Conservation (phyloP, 1,284 basidiomycete species). For the Nidula niveotomentosa region DNA sequence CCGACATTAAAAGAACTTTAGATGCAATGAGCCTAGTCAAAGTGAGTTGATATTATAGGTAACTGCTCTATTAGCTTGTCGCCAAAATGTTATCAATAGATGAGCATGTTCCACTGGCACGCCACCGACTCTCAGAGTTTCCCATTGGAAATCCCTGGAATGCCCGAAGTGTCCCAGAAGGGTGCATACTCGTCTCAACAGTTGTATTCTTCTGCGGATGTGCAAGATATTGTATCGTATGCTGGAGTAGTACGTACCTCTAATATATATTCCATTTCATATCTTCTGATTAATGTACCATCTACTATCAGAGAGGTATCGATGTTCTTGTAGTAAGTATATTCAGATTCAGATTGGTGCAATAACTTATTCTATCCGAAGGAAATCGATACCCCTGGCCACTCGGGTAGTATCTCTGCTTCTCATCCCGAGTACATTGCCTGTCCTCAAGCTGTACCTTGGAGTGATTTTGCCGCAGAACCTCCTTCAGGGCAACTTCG, state of each 20-base stretch:
- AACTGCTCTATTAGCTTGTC: neutral
- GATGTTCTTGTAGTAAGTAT: conserved; percentile 62
- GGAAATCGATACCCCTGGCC: conserved; percentile 82
- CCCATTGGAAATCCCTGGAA: conserved; percentile 67
- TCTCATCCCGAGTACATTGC: conserved; percentile 75
- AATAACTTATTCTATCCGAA: conserved; percentile 6
- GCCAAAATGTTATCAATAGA: conserved; percentile 29
- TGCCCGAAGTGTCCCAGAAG: conserved; percentile 57
- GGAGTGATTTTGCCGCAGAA: neutral
- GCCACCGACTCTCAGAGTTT: conserved; percentile 77
- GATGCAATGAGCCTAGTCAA: conserved; percentile 90
- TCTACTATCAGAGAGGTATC: conserved; percentile 61
- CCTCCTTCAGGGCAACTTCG: conserved; percentile 78
- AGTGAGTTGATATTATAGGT: conserved; percentile 31
- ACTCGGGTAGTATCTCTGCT: conserved; percentile 67
- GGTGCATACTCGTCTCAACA: conserved; percentile 67
- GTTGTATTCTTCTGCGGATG: conserved; percentile 62
- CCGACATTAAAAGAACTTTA: conserved; percentile 72
- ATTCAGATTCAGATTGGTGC: too few relatives aligned
- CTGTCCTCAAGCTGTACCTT: conserved; percentile 62
- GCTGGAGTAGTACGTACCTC: conserved; percentile 51
- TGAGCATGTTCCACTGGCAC: conserved; percentile 84
- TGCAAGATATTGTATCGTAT: conserved; percentile 66
- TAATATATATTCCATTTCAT: neutral
- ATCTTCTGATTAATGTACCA: conserved; percentile 3